These are phyloP conservation scores for Acacia confusa DNA, from an alignment of 306 rosid genomes.

Conservation along the genomic window DNA sequence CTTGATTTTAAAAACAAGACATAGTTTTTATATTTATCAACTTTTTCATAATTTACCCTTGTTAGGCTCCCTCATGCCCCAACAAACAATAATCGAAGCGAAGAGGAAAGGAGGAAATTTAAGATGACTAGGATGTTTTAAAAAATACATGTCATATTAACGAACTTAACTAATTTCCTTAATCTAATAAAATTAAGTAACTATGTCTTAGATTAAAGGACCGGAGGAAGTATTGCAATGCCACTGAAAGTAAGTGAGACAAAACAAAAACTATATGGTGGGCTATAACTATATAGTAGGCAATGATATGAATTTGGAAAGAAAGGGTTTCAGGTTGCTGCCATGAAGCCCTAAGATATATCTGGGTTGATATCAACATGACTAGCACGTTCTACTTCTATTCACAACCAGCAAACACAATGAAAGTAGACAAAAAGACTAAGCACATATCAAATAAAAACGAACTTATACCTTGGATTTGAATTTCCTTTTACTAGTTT, in stretches of 20 bases:
- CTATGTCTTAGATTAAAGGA: too few species aligned
- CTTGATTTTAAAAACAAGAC: too few species aligned
- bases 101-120: too few species aligned
- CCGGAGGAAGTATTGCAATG: background rate
- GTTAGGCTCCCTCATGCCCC: too few species aligned
- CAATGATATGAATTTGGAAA: constrained; percentile 15
- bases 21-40: too few species aligned
- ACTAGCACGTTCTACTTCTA: constrained; percentile 3
- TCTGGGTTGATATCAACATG: constrained; percentile 1
- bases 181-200: too few species aligned
- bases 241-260: constrained; percentile 2
- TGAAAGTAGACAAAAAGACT: background rate
- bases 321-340: constrained; percentile 16
- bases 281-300: background rate
- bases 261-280: background rate
- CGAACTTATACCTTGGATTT: constrained; percentile 68
- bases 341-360: constrained; percentile 4
- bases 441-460: constrained; percentile 27
- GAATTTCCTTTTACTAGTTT: constrained; percentile 82
- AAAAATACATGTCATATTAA: too few species aligned
- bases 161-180: too few species aligned
- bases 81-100: too few species aligned
- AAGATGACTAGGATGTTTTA: too few species aligned
- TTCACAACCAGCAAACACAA: constrained; percentile 16
- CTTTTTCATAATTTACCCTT: too few species aligned